Evolutionary conservation across 768 basidiomycete species (phyloP), one percentile per base, ranked within the genome.

Genomic region (Amylocystis lapponica): DNA sequence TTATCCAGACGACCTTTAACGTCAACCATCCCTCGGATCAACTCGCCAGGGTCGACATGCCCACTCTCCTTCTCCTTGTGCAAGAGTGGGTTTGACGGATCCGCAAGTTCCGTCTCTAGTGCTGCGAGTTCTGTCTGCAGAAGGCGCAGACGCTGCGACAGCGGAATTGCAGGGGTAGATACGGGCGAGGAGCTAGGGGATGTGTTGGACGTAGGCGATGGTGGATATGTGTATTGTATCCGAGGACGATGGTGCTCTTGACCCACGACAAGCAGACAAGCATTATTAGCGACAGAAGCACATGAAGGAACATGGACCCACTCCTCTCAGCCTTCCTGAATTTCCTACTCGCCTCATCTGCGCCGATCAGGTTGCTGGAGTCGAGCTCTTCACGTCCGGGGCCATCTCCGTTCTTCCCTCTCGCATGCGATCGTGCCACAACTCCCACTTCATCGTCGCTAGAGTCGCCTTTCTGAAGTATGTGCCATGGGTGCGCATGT

Each of bases 21-120:
- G 53, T 87, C 87, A 4, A 89, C 82, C 27, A 91, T 62, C 0
- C 84, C 87, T 36, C 79, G 75, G 41, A 91, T 81, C 48, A 89
- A 72, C 56, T 85, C 81, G 6, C 81, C 84, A 0, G 86, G 77
- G 61, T 88, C 83, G n/a, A n/a, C n/a, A 38, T 75, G 72, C 30
- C 75, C 75, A 32, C 76, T 74, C 41, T 79, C 76, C 21, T 72
- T 66, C 44, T 82, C 82, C 43, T 74, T 75, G 36, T 71, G 70
- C 20, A 86, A 55, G 11, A 79, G 65, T 13, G 83, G 83, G 57
- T 84, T 89, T 3, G 86, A 75, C 9, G 86, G 87, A 51, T 90
- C 86, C 0, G 81, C 72, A n/a, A 94, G 69, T 55, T 94, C 89
- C 1, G 67, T 60, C 60, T 99, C 95, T 3, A 99, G 72, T 22